phyloP scores from a whole-genome alignment of 2,329 filamentous ascomycete species.

The Bisporella sp. region DNA sequence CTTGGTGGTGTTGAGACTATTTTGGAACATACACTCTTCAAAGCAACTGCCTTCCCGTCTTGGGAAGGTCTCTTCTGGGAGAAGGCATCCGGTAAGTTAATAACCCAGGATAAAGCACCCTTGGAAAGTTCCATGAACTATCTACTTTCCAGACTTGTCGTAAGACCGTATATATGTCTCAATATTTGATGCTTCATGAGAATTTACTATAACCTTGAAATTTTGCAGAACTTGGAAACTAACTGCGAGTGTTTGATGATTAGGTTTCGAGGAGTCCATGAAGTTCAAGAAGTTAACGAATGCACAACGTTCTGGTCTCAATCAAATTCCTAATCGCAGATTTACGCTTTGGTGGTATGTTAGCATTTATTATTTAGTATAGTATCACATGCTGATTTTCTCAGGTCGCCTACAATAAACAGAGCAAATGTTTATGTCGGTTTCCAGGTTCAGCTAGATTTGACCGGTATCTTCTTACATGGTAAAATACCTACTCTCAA shows the following conservation, averaged over 20 bases:
- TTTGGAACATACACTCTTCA: slow-evolving; percentile 92
- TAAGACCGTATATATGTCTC: too few species aligned
- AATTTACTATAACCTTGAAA: too few species aligned
- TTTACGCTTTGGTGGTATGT: slow-evolving; percentile 98
- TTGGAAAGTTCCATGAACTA: not conserved
- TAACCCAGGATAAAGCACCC: slow-evolving; percentile 24
- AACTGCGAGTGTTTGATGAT: not conserved
- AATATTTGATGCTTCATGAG: too few species aligned
- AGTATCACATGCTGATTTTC: not conserved
- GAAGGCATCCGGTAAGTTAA: slow-evolving; percentile 40
- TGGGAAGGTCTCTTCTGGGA: slow-evolving; percentile 98
- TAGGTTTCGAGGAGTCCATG: slow-evolving; percentile 56
- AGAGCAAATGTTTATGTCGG: slow-evolving; percentile 96
- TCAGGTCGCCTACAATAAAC: slow-evolving; percentile 64
- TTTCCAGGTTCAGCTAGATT: slow-evolving; percentile 97
- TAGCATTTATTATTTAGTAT: slow-evolving; percentile 64
- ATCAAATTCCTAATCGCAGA: slow-evolving; percentile 96
- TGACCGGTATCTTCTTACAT: slow-evolving; percentile 98
- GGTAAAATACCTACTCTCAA: slow-evolving; percentile 98
- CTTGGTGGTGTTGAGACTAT: slow-evolving; percentile 92
- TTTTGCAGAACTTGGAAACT: too few species aligned
- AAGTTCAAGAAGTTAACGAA: slow-evolving; percentile 99
- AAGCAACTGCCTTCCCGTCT: slow-evolving; percentile 90
- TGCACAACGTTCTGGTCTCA: slow-evolving; percentile 90
- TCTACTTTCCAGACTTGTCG: too few species aligned